Percentiles rank a stretch among this genome's conserved stretches.
Evolutionary conservation across 805 yeast genomes (phyloP).

Genomic region (Saccharomyces jurei): DNA sequence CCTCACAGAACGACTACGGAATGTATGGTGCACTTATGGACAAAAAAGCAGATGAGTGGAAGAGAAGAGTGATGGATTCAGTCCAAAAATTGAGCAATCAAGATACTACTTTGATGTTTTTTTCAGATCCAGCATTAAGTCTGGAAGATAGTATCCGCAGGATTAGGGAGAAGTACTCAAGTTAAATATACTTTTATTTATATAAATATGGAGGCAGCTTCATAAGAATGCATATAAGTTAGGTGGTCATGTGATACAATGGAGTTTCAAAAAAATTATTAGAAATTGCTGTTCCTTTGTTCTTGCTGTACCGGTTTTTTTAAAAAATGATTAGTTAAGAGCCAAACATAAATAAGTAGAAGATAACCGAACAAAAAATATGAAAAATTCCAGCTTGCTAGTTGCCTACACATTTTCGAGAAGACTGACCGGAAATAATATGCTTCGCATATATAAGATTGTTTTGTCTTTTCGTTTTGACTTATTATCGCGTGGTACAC

Average conservation of each 20-base stretch:
- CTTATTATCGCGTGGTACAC: not conserved
- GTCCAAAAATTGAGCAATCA: conserved; percentile 16
- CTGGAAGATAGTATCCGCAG: conserved; percentile 16
- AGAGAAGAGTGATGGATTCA: conserved; percentile 40
- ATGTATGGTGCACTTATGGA: conserved; percentile 30
- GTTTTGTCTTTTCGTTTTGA: not conserved
- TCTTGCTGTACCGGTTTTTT: too few species aligned
- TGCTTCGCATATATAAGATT: not conserved
- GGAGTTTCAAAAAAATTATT: not conserved
- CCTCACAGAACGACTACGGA: conserved; percentile 25
- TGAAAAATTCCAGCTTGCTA: not conserved
- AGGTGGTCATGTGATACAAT: not conserved
- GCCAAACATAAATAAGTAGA: not conserved
- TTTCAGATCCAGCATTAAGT: conserved; percentile 22
- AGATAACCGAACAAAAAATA: too few species aligned
- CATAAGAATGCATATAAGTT: not conserved
- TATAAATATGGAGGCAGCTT: not conserved
- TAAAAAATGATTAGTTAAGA: not conserved
- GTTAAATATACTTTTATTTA: not conserved
- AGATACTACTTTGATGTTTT: conserved; percentile 23
- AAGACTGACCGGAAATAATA: too few species aligned
- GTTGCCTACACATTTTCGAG: not conserved
- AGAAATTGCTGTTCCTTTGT: too few species aligned
- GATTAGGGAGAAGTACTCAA: conserved; percentile 1
- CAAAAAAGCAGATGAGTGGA: conserved; percentile 50